These are phyloP conservation scores for Endotrypanum monterogeii DNA, from an alignment of 208 protist species.

Conservation along the genomic window DNA sequence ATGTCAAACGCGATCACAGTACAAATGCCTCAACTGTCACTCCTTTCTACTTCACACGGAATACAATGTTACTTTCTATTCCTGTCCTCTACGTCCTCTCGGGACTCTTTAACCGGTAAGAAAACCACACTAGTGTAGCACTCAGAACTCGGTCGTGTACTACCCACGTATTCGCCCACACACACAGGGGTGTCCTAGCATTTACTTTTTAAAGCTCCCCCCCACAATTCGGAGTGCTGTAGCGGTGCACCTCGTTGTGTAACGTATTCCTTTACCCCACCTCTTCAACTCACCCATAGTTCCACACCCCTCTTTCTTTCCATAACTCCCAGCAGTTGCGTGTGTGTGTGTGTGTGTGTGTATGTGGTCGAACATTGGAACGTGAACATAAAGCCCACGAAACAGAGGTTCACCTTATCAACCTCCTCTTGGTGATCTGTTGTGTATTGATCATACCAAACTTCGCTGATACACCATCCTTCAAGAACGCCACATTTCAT, in stretches of 20 bases:
- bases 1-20: too few species aligned
- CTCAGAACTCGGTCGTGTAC: too few species aligned
- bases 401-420: not conserved
- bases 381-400: not conserved
- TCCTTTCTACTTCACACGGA: not conserved
- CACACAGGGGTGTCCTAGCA: too few species aligned
- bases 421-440: not conserved
- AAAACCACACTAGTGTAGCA: not conserved
- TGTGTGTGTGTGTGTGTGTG: constrained; percentile 10
- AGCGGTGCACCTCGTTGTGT: too few species aligned
- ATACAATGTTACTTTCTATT: not conserved
- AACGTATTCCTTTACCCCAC: too few species aligned
- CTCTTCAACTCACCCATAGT: not conserved
- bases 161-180: too few species aligned
- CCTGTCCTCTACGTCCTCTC: not conserved
- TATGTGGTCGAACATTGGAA: not conserved
- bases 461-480: not conserved
- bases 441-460: too few species aligned
- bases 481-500: constrained; percentile 3
- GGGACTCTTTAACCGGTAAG: not conserved
- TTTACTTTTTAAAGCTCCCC: too few species aligned
- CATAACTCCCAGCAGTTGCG: not conserved
- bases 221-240: too few species aligned
- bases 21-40: not conserved
- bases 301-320: not conserved